Base-by-base conservation (phyloP, 768 basidiomycete species). In the Holtermanniella nyarrowii region DNA sequence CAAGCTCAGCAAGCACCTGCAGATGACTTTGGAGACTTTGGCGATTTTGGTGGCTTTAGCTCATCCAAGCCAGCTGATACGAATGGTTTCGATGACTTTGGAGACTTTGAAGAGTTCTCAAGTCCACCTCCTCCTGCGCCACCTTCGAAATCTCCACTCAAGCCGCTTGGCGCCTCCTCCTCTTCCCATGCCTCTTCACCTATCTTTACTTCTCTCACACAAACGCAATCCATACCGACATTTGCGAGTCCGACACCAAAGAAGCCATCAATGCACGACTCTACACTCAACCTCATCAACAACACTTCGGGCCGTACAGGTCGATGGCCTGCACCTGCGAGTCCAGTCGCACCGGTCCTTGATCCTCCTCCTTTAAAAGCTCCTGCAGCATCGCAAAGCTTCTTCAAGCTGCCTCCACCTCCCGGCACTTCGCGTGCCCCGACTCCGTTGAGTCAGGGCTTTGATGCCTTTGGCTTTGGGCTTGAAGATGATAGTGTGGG, bases 71-170 rank as follows among this genome's bases (percentile, higher is more conserved):
- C 68, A 25, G 62, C 72, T 0, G 57, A 46, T 46, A 53, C 54
- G 18, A 39, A 55, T 7, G 46, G 37, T 12, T 71, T 73, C 45
- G 71, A 66, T 46, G 73, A 73, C 49, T 72, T 73, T 58, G 73
- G 63, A 24, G 72, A 72, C 52, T 73, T 72, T 54, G 55, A 61
- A 20, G 57, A 57, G 0, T 63, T 69, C 42, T 49, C 60, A 26
- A 55, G 64, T 21, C 58, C 64, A 1, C 65, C 67, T 1, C 66
- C 69, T 4, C 66, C 69, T 37, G 16, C 31, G 10, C 31, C 31
- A 37, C 31, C 31, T 37, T 37, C 31, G 31, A 37, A 37, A 37
- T 37, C 31, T 7, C 31, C 31, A 7, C 16, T 37, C 10, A 37
- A 37, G 16, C 31, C 31, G 31, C 7, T 16, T 7, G 10, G 31